Evolutionary conservation across 805 yeast genomes (phyloP), one percentile per base, ranked within the genome.

Genomic region (Saturnispora saitoi): DNA sequence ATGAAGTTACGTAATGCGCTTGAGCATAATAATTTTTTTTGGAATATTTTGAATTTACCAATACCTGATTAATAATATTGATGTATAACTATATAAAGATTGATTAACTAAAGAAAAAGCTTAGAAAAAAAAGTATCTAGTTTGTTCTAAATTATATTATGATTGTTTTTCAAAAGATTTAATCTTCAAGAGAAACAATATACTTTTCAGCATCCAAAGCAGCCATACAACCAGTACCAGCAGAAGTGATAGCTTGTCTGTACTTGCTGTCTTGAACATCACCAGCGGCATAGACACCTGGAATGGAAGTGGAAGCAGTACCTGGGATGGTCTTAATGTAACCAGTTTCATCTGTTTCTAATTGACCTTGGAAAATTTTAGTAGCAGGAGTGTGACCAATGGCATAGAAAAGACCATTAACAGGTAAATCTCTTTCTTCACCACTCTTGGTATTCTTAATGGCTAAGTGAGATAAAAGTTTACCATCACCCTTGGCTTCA

Each of bases 161-260:
- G 11, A 8, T 17, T 31, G 32, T n/a, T 31, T 31, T 4, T 11
- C 8, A 17, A 41, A 24, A 17, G 14, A 43, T 22, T 22, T 30
- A 48, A 22, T 41, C 47, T 57, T 86, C 95, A 47, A 56, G 55
- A 39, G 64, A 48, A 42, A 91, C 71, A 53, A 90, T 66, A 67
- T 76, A 85, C 67, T 80, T 83, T 72, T 90, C 97, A 63, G 91
- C 87, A 62, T 93, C 98, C 53, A 93, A 77, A 52, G 95, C 99
- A 61, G 99, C 99, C 97, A 90, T 91, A 77, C 99, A 93, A 55
- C 99, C 99, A 54, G 96, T 78, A 64, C 99, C 99, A n/a, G 99
- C 99, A 67, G 97, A 89, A 38, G 99, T 93, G 64, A 93, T 88
- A 51, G 99, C 99, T 75, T 93, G 99, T 81, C 99, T 87, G 71